Evolutionary conservation across 495 filamentous ascomycete genomes (phyloP).

Genomic region (Pyronema omphalodes): DNA sequence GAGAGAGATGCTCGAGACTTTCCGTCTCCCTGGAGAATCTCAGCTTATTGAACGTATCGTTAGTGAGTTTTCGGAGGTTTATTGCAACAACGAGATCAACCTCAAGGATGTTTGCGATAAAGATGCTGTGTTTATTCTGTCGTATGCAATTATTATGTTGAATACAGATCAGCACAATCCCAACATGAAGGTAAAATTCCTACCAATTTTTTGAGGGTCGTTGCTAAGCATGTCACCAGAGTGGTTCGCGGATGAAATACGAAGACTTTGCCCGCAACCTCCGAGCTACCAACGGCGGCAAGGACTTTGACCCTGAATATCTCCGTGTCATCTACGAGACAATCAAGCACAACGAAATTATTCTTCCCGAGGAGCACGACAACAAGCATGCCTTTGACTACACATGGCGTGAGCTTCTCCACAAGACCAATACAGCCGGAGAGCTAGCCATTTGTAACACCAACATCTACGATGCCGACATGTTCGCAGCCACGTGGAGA

Average conservation of each 20-base stretch:
- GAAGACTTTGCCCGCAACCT: conserved; percentile 72
- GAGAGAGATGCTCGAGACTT: conserved; percentile 70
- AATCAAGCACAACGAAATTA: conserved; percentile 85
- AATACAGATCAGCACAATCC: conserved; percentile 93
- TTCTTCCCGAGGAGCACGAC: conserved; percentile 91
- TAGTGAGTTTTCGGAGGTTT: conserved; percentile 68
- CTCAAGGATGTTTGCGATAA: conserved; percentile 67
- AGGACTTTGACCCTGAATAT: conserved; percentile 72
- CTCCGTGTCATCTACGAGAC: conserved; percentile 77
- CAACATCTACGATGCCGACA: conserved; percentile 88
- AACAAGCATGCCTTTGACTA: conserved; percentile 92
- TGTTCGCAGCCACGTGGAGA: conserved; percentile 94
- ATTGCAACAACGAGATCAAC: conserved; percentile 44
- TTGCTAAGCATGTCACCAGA: conserved; percentile 6
- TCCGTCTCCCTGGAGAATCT: conserved; percentile 86
- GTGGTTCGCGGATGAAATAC: conserved; percentile 59
- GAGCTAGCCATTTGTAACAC: conserved; percentile 67
- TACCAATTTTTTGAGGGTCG: not conserved
- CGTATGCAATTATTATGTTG: conserved; percentile 90
- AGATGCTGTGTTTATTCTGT: conserved; percentile 77
- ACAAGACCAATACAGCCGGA: conserved; percentile 63
- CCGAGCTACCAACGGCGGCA: conserved; percentile 66
- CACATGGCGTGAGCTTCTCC: conserved; percentile 82
- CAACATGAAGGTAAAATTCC: conserved; percentile 45
- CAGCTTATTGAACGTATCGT: conserved; percentile 86